Evolutionary conservation across 2,329 filamentous ascomycete genomes (phyloP).

Genomic region (Botrytis fragariae): DNA sequence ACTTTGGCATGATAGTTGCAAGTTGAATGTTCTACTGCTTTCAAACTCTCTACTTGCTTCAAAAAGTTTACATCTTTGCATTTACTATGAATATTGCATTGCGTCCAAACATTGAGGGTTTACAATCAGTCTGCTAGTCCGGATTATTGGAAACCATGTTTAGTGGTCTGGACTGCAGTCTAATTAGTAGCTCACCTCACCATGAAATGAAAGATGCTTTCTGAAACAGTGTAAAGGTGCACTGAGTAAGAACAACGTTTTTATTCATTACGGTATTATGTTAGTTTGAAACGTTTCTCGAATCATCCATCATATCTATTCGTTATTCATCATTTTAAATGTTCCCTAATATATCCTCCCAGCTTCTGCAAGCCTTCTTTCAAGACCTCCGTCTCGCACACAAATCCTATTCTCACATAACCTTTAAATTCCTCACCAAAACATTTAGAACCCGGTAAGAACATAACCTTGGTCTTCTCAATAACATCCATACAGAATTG

Average conservation of each 20-base stretch:
- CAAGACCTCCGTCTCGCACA: constrained; percentile 67
- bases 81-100: neutral
- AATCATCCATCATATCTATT: neutral
- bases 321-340: constrained; percentile 20
- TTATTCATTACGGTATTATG: neutral
- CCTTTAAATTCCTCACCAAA: constrained; percentile 75
- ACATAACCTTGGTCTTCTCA: constrained; percentile 67
- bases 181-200: neutral
- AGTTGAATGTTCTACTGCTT: neutral
- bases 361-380: constrained; percentile 57
- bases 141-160: neutral
- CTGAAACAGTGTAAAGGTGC: neutral
- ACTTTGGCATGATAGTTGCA: neutral
- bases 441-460: constrained; percentile 69
- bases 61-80: neutral
- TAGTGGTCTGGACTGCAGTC: neutral
- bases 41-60: neutral
- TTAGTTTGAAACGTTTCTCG: neutral
- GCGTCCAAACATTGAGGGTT: neutral
- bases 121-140: neutral
- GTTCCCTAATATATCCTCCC: constrained; percentile 31
- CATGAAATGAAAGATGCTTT: neutral
- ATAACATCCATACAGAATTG: constrained; percentile 68
- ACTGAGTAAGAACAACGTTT: neutral
- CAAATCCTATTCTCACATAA: constrained; percentile 76